These are phyloP conservation scores for Fusarium avenaceum DNA, from an alignment of 2,329 filamentous ascomycete genomes.

Conservation along the genomic window DNA sequence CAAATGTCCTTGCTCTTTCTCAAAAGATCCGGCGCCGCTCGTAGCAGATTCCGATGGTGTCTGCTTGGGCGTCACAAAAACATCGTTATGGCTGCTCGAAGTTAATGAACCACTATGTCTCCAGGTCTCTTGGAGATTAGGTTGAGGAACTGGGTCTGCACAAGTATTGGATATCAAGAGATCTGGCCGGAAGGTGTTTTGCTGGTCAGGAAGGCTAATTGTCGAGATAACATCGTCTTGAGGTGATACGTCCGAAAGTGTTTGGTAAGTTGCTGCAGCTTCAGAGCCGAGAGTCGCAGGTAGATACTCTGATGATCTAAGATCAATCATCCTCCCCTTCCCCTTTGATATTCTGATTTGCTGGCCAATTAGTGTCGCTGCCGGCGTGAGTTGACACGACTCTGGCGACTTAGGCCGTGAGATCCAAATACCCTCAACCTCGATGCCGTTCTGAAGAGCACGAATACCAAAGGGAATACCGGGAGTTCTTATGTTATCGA, in stretches of 20 bases:
- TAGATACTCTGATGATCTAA: constrained; percentile 10
- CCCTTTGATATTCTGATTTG: constrained; percentile 33
- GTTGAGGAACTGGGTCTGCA: background rate
- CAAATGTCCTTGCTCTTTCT: constrained; percentile 4
- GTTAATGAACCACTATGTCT: constrained; percentile 9
- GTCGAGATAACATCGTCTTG: constrained; percentile 16
- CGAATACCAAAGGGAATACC: constrained; percentile 88
- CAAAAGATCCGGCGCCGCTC: constrained; percentile 9
- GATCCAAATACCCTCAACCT: constrained; percentile 89
- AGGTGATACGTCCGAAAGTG: constrained; percentile 5
- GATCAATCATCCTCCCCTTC: constrained; percentile 39
- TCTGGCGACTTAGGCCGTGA: constrained; percentile 64
- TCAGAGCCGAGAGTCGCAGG: constrained; percentile 2
- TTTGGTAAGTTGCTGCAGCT: background rate
- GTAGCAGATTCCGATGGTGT: constrained; percentile 14
- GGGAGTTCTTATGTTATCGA: constrained; percentile 56
- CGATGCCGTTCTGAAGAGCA: constrained; percentile 84
- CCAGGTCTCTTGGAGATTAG: background rate
- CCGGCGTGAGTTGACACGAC: constrained; percentile 42
- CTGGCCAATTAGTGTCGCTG: constrained; percentile 44
- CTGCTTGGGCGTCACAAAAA: constrained; percentile 27
- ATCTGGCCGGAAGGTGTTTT: background rate
- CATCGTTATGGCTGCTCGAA: constrained; percentile 20
- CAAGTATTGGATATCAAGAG: background rate
- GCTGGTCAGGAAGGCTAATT: background rate